A percentile compares a stretch with the other conserved stretches of the same genome.
Evolutionary conservation across 148 eudicot genomes (phyloP).

Genomic region (Rheum nobile): DNA sequence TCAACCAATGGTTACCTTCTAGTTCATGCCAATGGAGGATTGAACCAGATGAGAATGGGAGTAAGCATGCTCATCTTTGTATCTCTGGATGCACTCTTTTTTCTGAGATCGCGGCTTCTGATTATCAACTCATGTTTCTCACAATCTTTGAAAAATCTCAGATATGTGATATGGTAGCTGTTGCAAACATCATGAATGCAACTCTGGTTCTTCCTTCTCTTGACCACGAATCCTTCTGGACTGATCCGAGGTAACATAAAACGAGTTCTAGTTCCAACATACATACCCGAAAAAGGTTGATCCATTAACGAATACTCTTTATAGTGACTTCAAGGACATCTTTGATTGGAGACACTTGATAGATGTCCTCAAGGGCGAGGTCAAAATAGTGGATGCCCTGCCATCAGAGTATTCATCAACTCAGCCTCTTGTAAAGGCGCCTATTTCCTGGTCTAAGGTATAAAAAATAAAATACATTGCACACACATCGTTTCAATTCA

Average conservation of each 20-base stretch:
- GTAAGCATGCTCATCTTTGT: slow-evolving; percentile 13
- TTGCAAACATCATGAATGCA: slow-evolving; percentile 40
- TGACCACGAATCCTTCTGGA: slow-evolving; percentile 51
- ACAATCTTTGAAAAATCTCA: slow-evolving; percentile 8
- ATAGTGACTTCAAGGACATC: slow-evolving; percentile 49
- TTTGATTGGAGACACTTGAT: slow-evolving; percentile 44
- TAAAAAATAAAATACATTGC: neutral
- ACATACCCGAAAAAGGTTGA: neutral
- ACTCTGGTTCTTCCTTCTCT: slow-evolving; percentile 44
- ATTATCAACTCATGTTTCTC: neutral
- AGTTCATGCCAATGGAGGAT: slow-evolving; percentile 62
- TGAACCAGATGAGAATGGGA: slow-evolving; percentile 65
- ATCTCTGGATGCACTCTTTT: neutral
- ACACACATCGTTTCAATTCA: neutral
- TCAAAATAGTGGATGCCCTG: slow-evolving; percentile 36
- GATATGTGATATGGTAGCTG: slow-evolving; percentile 55
- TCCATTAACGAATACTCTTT: neutral
- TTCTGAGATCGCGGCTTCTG: neutral
- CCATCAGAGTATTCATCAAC: slow-evolving; percentile 19
- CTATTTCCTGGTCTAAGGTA: slow-evolving; percentile 51
- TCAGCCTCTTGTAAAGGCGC: slow-evolving; percentile 26
- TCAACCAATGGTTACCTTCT: slow-evolving; percentile 41
- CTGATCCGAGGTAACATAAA: slow-evolving; percentile 33
- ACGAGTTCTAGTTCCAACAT: neutral
- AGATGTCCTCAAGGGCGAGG: slow-evolving; percentile 22